phyloP scores from a whole-genome alignment of 148 eudicot species.

The Chenopodium album region DNA sequence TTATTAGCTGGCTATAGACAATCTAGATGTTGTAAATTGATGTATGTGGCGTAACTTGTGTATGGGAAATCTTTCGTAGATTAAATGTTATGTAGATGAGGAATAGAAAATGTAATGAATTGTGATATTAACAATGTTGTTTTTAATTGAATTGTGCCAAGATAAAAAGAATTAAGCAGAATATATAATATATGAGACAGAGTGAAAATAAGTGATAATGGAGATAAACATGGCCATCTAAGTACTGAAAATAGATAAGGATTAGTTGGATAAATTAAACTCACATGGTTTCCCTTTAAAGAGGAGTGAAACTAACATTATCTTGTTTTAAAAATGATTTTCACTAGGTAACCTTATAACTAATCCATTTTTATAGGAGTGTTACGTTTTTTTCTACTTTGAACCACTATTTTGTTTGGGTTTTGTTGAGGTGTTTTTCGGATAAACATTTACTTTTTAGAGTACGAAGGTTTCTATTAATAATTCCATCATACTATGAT shows the following conservation, averaged over 20 bases:
- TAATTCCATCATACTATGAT: too few species aligned
- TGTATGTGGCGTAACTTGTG: too few species aligned
- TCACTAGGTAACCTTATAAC: background rate
- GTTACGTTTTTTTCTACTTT: background rate
- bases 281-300: slow-evolving; percentile 1
- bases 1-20: too few species aligned
- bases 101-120: background rate
- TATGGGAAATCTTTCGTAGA: too few species aligned
- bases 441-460: background rate
- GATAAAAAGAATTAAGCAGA: background rate
- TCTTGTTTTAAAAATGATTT: background rate
- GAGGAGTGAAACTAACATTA: slow-evolving; percentile 2
- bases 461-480: background rate
- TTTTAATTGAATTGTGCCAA: background rate
- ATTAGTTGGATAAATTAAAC: background rate
- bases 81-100: too few species aligned
- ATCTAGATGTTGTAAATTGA: too few species aligned
- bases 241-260: slow-evolving; percentile 20
- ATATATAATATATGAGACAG: slow-evolving; percentile 5
- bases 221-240: slow-evolving; percentile 9
- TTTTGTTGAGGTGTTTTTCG: background rate
- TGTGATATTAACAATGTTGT: background rate
- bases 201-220: background rate
- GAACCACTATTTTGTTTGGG: background rate
- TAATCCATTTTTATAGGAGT: slow-evolving; percentile 13